A percentile compares a stretch with the other conserved stretches of the same genome.
phyloP scores from a whole-genome alignment of 352 stramenopile genomes.

The Phytophthora chlamydospora region DNA sequence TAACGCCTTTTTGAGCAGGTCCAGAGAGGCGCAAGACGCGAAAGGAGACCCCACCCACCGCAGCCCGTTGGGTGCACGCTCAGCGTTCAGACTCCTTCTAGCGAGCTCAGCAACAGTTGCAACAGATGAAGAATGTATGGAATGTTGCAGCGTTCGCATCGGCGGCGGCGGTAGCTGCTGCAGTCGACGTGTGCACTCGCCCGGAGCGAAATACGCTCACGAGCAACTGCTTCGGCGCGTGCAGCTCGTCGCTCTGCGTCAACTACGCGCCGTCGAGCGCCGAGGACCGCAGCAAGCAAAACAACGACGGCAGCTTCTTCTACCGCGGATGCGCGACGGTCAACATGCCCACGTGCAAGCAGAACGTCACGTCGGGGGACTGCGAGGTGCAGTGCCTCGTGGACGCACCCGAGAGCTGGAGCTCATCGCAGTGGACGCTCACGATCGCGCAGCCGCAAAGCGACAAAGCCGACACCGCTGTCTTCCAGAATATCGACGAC shows the following conservation, averaged over 20 bases:
- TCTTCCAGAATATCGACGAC: constrained; percentile 65
- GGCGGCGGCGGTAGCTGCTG: background rate
- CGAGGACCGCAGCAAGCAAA: constrained; percentile 33
- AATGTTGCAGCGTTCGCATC: constrained; percentile 9
- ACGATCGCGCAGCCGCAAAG: constrained; percentile 66
- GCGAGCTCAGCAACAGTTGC: constrained; percentile 8
- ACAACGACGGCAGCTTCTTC: constrained; percentile 65
- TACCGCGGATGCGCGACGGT: constrained; percentile 61
- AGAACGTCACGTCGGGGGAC: constrained; percentile 42
- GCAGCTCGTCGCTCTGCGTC: constrained; percentile 61
- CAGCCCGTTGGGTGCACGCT: background rate
- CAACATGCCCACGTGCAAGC: constrained; percentile 56
- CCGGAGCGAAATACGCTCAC: constrained; percentile 63
- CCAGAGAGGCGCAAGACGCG: constrained; percentile 3
- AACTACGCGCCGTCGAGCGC: constrained; percentile 54
- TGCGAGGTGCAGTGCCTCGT: constrained; percentile 78
- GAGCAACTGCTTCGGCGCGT: constrained; percentile 60
- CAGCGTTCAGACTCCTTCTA: constrained; percentile 5
- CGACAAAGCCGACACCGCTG: constrained; percentile 63
- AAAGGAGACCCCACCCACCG: background rate
- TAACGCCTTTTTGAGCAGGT: constrained; percentile 8
- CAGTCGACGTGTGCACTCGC: constrained; percentile 33
- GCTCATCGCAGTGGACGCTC: constrained; percentile 54
- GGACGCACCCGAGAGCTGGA: constrained; percentile 29
- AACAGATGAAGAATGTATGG: constrained; percentile 11